Percentiles rank a stretch among this genome's conserved stretches.
Evolutionary conservation across 176 grass and related monocot genomes (phyloP).

Genomic region (Hordeum vulgare): MorexV3_pseudomolecules_assembly NC_058523.1:528908879-528909378

Average conservation of each 20-base stretch:
- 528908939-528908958: not conserved
- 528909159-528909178: constrained; percentile 31
- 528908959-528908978: not conserved
- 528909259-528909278: too few species aligned
- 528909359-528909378: too few species aligned
- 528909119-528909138: constrained; percentile 27
- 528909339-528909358: not conserved
- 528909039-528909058: constrained; percentile 29
- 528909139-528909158: constrained; percentile 17
- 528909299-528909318: not conserved
- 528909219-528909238: constrained; percentile 38
- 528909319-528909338: constrained; percentile 35
- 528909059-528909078: constrained; percentile 35
- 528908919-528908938: not conserved
- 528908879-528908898: not conserved
- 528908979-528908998: constrained; percentile 36
- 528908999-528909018: constrained; percentile 59
- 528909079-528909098: constrained; percentile 50
- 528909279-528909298: too few species aligned
- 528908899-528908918: not conserved
- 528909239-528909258: too few species aligned
- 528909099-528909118: constrained; percentile 38
- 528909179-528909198: constrained; percentile 46
- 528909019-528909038: constrained; percentile 35
- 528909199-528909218: constrained; percentile 35